Base-by-base conservation (phyloP, 768 basidiomycete species). In the Boletus coccyginus region DNA sequence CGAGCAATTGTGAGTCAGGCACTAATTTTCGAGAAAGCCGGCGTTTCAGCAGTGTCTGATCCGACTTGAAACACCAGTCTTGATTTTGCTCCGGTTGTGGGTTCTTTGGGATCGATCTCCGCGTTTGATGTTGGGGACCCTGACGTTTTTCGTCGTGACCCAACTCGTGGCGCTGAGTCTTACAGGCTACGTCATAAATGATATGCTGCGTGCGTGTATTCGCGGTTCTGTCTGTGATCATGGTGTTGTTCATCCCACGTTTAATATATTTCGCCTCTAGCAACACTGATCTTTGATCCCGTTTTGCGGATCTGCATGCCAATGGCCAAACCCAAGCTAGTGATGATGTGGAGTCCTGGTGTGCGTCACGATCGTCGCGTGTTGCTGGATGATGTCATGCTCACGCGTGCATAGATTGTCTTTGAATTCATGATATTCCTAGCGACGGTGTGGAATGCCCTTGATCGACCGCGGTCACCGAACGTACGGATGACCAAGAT, bases 1-100 rank as follows among this genome's bases (percentile, higher is more conserved):
- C 67, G 27, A 72, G 71, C 44, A 73, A 76, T 40, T 77, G 76
- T 75, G 47, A 61, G 69, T 1, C 17, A 17, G n/a, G 2, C 7
- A 4, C 43, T 32, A 45, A n/a, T 48, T 17, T n/a, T 36, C 19
- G n/a, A 55, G 19, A 40, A 14, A 3, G 9, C 19, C 27, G 19
- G 45, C 2, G 29, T 50, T 38, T 41, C 29, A 11, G 14, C 29
- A 11, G 14, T 60, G 40, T 21, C 57, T 63, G 42, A 62, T 52
- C 57, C 17, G 11, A n/a, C 13, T 3, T 24, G 46, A 21, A 47
- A 52, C 14, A 1, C 43, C 24, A 77, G 77, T 76, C 55, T 66
- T 77, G 21, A 63, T 78, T 12, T 59, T 78, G 36, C 62, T 77
- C n/a, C 71, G 74, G 2, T 31, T 77, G 9, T 78, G 77, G 77